These are phyloP conservation scores for Polymyxa betae DNA, from an alignment of 208 protist genomes.

Conservation along the genomic window DNA sequence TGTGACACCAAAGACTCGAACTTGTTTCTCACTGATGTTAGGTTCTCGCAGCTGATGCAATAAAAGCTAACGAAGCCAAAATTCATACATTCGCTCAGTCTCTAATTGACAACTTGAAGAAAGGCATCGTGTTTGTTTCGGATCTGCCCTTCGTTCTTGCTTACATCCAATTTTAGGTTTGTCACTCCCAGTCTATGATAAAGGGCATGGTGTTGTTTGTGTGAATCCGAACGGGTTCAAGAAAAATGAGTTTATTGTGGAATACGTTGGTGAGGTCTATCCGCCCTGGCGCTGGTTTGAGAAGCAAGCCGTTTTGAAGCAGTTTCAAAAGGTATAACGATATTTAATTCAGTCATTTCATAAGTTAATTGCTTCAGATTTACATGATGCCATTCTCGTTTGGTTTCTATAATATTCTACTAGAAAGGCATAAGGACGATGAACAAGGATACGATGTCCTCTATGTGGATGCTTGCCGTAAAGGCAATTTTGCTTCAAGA, in stretches of 20 bases:
- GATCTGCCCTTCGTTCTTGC: neutral
- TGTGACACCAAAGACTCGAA: neutral
- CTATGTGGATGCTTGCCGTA: slow-evolving; percentile 47
- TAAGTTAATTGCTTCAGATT: too few relatives aligned
- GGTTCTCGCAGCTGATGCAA: neutral
- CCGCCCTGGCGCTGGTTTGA: slow-evolving; percentile 43
- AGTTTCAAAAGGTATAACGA: slow-evolving; percentile 33
- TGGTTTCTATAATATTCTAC: slow-evolving; percentile 46
- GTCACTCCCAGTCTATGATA: slow-evolving; percentile 44
- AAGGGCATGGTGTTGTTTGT: slow-evolving; percentile 45
- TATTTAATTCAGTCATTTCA: too few relatives aligned
- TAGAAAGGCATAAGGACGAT: slow-evolving; percentile 29
- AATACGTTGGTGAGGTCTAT: slow-evolving; percentile 46
- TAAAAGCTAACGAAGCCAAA: neutral
- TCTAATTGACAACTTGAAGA: neutral
- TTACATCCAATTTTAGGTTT: neutral
- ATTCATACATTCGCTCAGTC: neutral
- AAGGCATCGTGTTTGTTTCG: neutral
- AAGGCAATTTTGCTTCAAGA: slow-evolving; percentile 25
- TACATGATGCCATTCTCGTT: slow-evolving; percentile 53
- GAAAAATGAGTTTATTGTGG: slow-evolving; percentile 52
- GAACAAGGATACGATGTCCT: slow-evolving; percentile 36
- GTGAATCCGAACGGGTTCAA: slow-evolving; percentile 33
- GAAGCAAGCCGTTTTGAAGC: slow-evolving; percentile 32
- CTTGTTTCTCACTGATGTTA: neutral